Conservation (phyloP, 2,329 filamentous ascomycete genomes). For the Aspergillus fructus region DNA sequence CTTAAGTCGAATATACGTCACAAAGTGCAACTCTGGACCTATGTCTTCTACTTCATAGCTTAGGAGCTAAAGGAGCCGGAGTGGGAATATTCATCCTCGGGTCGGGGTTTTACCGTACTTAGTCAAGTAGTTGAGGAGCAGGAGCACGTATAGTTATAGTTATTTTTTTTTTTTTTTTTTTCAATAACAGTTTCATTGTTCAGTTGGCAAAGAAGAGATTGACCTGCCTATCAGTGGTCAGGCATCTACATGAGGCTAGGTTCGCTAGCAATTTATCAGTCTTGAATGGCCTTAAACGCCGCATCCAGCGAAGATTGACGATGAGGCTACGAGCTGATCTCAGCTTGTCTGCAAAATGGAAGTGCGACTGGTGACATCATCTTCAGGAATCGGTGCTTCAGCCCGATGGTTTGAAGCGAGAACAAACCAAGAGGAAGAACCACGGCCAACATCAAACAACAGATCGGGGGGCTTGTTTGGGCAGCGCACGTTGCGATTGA, state of each 20-base stretch:
- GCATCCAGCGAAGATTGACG: neutral
- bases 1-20: neutral
- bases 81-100: neutral
- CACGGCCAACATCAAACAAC: conserved; percentile 2
- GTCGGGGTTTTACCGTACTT: neutral
- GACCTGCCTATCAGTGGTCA: neutral
- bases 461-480: neutral
- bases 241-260: neutral
- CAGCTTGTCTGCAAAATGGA: neutral
- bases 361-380: conserved; percentile 1
- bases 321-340: neutral
- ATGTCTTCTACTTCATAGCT: neutral
- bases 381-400: neutral
- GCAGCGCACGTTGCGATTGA: conserved; percentile 12
- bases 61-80: neutral
- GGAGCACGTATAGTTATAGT: neutral
- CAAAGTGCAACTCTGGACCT: neutral
- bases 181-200: no score
- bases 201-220: neutral
- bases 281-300: neutral
- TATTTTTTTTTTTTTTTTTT: no score
- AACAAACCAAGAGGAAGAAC: neutral
- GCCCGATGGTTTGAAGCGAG: neutral
- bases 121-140: no score
- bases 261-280: neutral